These are phyloP conservation scores for Sarocladium strictum DNA, from an alignment of 2,329 filamentous ascomycete species.

Conservation along the genomic window DNA sequence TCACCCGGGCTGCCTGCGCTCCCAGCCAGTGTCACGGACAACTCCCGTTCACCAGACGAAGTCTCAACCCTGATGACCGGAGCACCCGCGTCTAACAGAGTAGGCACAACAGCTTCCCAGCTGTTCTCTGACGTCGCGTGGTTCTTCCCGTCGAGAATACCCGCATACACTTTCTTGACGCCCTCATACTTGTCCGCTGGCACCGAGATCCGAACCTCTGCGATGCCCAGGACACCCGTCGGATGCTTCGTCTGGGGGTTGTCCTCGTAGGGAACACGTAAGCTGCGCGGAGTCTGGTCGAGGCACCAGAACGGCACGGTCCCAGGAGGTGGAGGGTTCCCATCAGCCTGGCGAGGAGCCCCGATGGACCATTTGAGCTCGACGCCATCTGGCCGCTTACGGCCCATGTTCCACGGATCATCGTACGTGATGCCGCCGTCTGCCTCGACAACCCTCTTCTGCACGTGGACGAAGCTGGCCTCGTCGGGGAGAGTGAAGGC, in stretches of 20 bases:
- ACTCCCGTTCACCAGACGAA: background rate
- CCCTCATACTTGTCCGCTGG: constrained; percentile 7
- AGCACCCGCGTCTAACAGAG: background rate
- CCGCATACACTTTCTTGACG: background rate
- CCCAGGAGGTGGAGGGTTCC: constrained; percentile 33
- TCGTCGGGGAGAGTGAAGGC: constrained; percentile 42
- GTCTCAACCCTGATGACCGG: background rate
- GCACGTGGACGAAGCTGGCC: constrained; percentile 30
- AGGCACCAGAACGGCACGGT: constrained; percentile 60
- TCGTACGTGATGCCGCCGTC: constrained; percentile 36
- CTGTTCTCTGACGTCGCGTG: background rate
- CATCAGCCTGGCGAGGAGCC: constrained; percentile 19
- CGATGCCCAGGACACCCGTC: constrained; percentile 44
- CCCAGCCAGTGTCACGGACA: background rate
- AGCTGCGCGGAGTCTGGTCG: constrained; percentile 50
- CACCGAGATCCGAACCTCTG: constrained; percentile 33
- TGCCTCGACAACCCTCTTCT: constrained; percentile 26
- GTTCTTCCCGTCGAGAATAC: background rate
- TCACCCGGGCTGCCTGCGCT: background rate
- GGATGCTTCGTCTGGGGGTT: constrained; percentile 36
- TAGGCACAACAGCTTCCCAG: background rate
- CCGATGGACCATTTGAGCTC: constrained; percentile 56
- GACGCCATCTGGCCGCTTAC: constrained; percentile 47
- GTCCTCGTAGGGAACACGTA: constrained; percentile 44
- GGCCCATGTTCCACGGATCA: constrained; percentile 44